phyloP scores from a whole-genome alignment of 805 yeast species.

The Suhomyces faveliae region DNA sequence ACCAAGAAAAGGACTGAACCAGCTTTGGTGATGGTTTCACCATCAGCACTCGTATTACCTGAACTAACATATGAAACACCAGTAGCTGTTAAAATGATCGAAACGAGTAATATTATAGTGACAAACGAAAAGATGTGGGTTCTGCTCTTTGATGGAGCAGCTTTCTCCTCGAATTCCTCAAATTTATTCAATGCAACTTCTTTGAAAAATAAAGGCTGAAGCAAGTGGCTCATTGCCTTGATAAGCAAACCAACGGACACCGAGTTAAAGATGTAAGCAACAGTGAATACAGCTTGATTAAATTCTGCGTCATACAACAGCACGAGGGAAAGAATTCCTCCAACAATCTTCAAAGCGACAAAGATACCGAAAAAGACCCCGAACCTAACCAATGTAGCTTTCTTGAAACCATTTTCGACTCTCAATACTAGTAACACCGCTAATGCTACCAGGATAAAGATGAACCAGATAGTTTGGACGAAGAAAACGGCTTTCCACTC shows the following conservation, averaged over 20 bases:
- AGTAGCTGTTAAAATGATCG: constrained; percentile 4
- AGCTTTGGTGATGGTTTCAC: background rate
- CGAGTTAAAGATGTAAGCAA: constrained; percentile 7
- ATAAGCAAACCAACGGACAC: constrained; percentile 7
- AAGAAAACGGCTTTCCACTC: constrained; percentile 10
- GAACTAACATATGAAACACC: constrained; percentile 2
- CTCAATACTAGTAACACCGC: background rate
- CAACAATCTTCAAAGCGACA: constrained; percentile 4
- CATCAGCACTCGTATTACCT: background rate
- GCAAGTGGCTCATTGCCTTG: constrained; percentile 7
- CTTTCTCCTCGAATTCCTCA: background rate
- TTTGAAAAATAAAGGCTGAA: constrained; percentile 1
- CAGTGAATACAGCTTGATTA: constrained; percentile 1
- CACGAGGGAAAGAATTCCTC: constrained; percentile 4
- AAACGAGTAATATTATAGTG: constrained; percentile 5
- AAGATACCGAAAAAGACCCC: constrained; percentile 6
- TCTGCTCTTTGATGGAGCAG: background rate
- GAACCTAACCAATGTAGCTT: constrained; percentile 1
- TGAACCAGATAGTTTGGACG: constrained; percentile 9
- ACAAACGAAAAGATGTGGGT: background rate
- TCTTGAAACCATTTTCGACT: background rate
- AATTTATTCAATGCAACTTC: background rate
- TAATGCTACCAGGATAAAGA: background rate
- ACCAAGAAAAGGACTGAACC: constrained; percentile 7
- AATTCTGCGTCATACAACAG: background rate